These are phyloP conservation scores for Lipomyces orientalis DNA, from an alignment of 805 yeast species.

Conservation along the genomic window DNA sequence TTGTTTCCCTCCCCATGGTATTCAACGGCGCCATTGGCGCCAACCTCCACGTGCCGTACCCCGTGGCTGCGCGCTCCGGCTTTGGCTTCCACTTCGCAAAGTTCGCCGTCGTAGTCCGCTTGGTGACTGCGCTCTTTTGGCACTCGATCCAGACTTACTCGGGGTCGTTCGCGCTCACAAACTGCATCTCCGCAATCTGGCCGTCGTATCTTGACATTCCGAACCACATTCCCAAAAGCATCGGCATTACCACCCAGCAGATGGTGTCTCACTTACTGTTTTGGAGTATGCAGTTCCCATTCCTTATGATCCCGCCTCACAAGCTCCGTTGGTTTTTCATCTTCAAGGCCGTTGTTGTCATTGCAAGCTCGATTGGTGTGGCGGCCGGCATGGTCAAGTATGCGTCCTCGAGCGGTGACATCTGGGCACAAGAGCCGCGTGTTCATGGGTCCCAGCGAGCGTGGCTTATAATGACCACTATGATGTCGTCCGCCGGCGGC, in stretches of 20 bases:
- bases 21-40: slow-evolving; percentile 81
- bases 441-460: slow-evolving; percentile 38
- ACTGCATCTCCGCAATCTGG: slow-evolving; percentile 38
- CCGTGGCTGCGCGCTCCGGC: slow-evolving; percentile 77
- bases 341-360: slow-evolving; percentile 35
- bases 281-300: slow-evolving; percentile 36
- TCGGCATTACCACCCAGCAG: slow-evolving; percentile 37
- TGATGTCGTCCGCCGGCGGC: slow-evolving; percentile 41
- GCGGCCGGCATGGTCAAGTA: slow-evolving; percentile 36
- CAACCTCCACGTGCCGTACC: slow-evolving; percentile 81
- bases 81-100: slow-evolving; percentile 59
- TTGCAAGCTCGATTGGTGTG: slow-evolving; percentile 31
- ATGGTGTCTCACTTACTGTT: slow-evolving; percentile 31
- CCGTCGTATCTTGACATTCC: slow-evolving; percentile 35
- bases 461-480: slow-evolving; percentile 37
- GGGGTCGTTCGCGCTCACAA: slow-evolving; percentile 34
- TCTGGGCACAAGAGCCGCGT: slow-evolving; percentile 29
- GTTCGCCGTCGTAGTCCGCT: slow-evolving; percentile 32
- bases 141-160: slow-evolving; percentile 36
- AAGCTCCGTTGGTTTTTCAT: slow-evolving; percentile 36
- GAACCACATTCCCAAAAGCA: slow-evolving; percentile 31
- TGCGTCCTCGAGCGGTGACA: slow-evolving; percentile 30
- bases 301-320: slow-evolving; percentile 36
- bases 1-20: slow-evolving; percentile 72
- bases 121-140: slow-evolving; percentile 38